Conservation (phyloP, 768 basidiomycete genomes). For the Suillus plorans region DNA sequence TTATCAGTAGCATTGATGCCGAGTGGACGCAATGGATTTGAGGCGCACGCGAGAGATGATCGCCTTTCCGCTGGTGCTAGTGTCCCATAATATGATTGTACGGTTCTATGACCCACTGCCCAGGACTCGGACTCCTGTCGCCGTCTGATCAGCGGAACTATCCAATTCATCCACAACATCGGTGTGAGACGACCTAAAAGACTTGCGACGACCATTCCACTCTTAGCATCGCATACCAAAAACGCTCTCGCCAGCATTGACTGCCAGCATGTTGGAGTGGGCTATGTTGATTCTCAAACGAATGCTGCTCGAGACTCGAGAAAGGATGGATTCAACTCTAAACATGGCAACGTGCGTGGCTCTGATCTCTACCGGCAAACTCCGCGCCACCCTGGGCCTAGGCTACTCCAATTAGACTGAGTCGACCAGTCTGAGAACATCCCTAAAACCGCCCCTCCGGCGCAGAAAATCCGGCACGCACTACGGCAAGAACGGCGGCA, state of each 20-base stretch:
- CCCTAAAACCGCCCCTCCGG: no score
- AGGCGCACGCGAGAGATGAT: background rate
- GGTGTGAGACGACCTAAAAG: background rate
- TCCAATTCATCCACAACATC: background rate
- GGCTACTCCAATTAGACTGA: no score
- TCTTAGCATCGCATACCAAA: background rate
- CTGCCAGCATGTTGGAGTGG: background rate
- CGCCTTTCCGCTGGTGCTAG: background rate
- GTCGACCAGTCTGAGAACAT: no score
- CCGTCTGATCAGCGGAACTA: background rate
- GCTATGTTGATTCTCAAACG: background rate
- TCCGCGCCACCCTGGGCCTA: no score
- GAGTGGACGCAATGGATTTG: background rate
- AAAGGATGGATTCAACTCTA: no score
- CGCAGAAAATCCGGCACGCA: no score
- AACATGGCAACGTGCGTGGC: no score
- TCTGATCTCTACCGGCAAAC: no score
- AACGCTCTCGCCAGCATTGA: background rate
- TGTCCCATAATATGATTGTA: background rate
- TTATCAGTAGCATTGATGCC: background rate
- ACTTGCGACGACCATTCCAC: background rate
- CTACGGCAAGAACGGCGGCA: no score
- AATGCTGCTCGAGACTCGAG: no score
- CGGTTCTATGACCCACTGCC: background rate
- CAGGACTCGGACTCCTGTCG: background rate